These are phyloP conservation scores for Quercus variabilis DNA, from an alignment of 306 rosid genomes.

Conservation along the genomic window DNA sequence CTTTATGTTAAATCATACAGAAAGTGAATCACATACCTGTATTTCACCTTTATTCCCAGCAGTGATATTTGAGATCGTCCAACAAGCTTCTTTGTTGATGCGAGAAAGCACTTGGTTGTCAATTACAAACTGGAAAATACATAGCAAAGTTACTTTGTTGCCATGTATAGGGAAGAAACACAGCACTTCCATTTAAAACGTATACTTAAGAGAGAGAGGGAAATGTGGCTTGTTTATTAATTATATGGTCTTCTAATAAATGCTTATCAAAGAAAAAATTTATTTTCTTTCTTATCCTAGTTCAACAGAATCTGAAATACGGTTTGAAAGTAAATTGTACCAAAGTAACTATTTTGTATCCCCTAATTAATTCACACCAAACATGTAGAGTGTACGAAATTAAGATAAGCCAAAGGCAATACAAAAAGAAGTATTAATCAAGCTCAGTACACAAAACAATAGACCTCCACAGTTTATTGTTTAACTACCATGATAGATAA, in stretches of 20 bases:
- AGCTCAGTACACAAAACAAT: too few species aligned
- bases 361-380: neutral
- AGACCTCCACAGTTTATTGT: neutral
- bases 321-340: neutral
- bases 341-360: neutral
- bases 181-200: constrained; percentile 6
- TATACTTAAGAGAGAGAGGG: neutral
- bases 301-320: neutral
- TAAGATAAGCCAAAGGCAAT: neutral
- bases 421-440: neutral
- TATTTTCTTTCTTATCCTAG: neutral
- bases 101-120: constrained; percentile 22
- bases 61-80: constrained; percentile 70
- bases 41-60: constrained; percentile 66
- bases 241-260: neutral
- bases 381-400: neutral
- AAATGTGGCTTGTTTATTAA: neutral
- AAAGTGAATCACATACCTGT: constrained; percentile 32
- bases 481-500: too few species aligned
- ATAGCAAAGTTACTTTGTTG: neutral
- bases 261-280: neutral
- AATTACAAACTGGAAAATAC: constrained; percentile 45
- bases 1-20: neutral
- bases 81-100: constrained; percentile 68
- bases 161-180: neutral